A percentile compares a stretch with the other conserved stretches of the same genome.
Evolutionary conservation across 768 basidiomycete species (phyloP).

Genomic region (Nidularia pulvinata): DNA sequence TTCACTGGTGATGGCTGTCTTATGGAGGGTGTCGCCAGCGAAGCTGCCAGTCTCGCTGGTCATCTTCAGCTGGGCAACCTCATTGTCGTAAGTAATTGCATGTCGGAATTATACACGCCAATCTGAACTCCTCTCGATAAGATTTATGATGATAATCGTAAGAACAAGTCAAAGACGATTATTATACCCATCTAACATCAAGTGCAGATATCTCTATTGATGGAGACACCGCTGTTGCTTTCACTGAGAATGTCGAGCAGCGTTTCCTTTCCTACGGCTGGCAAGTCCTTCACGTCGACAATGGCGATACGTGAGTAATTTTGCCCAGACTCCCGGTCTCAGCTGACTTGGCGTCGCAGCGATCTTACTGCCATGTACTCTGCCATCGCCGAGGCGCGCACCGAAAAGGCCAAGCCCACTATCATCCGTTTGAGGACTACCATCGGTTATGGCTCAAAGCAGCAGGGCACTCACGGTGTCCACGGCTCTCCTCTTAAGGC

Average conservation of each 20-base stretch:
- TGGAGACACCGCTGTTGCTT: constrained; percentile 88
- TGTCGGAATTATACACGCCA: neutral
- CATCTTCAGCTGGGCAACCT: constrained; percentile 94
- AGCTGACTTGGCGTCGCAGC: constrained; percentile 41
- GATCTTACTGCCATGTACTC: constrained; percentile 78
- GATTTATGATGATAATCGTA: constrained; percentile 97
- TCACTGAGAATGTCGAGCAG: constrained; percentile 91
- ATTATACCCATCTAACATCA: constrained; percentile 4
- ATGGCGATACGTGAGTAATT: constrained; percentile 76
- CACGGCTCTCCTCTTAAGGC: constrained; percentile 94
- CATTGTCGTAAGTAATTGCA: constrained; percentile 67
- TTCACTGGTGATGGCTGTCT: constrained; percentile 96
- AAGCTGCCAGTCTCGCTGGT: constrained; percentile 91
- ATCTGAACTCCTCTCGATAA: constrained; percentile 15
- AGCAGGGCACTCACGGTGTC: constrained; percentile 92
- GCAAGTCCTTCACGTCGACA: constrained; percentile 85
- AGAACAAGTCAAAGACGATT: constrained; percentile 20
- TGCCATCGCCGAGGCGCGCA: constrained; percentile 77
- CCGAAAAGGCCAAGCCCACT: constrained; percentile 81
- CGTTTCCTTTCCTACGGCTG: constrained; percentile 93
- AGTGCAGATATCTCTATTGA: constrained; percentile 90
- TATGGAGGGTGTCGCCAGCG: constrained; percentile 95
- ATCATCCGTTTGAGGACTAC: constrained; percentile 86
- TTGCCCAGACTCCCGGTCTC: too few relatives aligned
- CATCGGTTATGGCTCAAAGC: constrained; percentile 93